Base-by-base conservation (phyloP, 371 early-diverging fungal genomes). In the Syncephalis plumigaleata region DNA sequence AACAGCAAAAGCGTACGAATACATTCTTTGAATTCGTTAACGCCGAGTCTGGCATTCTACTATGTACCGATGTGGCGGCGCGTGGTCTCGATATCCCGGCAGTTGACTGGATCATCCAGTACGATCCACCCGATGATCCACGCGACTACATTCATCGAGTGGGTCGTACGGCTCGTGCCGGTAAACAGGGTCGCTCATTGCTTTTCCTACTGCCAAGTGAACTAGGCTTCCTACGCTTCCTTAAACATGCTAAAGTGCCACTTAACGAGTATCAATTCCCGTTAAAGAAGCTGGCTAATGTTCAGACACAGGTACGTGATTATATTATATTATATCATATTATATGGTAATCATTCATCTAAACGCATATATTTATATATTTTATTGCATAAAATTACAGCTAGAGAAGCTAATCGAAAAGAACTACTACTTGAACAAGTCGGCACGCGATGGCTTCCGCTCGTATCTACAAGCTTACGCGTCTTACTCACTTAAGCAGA, bases 241-340 rank as follows among this genome's bases (percentile, higher is more conserved):
- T 99, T 47, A 99, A 99, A 66, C 85, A 92, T 49, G 88, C 91
- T 58, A 88, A 92, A 64, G 91, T 93, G 2, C 93, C 89, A 9
- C 76, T 94, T 55, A 95, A 98, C 68, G 97, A 96, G 68, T 98
- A 89, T 68, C 85, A 94, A 61, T 94, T 96, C 77, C 95, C 95
- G 20, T 55, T 70, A 2, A 77, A 61, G 68, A 95, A 96, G 73
- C 77, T 96, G 50, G 81, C 95, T 59, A 93, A 94, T 61, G 90
- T 96, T 21, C 95, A 96, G 68, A 68, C 78, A 39, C 74, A 31
- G 31, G 31, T 31, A 31, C 4, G 11, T 31, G 11, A 7, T 31
- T 31, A 31, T 31, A 31, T 69, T n/a, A n/a, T n/a, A n/a, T 42
- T 31, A 31, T 31, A 31, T 31, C 11, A 31, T 11, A 31, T 7